Conservation (phyloP, 108 stramenopile species). For the Skeletonema grethae region DNA sequence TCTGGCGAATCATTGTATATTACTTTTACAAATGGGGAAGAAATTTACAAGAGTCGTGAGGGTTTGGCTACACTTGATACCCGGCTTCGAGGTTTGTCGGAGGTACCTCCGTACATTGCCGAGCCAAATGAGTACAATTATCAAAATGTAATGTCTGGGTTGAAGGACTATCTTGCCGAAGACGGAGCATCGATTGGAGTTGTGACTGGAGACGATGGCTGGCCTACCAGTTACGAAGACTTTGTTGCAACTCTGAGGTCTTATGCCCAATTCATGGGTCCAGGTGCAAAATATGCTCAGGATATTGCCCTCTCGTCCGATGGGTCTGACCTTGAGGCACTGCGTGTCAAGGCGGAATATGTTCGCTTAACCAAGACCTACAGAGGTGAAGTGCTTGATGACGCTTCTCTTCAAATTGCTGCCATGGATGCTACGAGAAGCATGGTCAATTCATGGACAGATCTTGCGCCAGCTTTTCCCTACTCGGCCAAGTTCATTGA, state of each 20-base stretch:
- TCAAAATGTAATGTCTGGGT: conserved; percentile 60
- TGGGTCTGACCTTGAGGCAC: conserved; percentile 35
- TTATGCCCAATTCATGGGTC: conserved; percentile 40
- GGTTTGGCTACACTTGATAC: conserved; percentile 46
- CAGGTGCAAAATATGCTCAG: conserved; percentile 49
- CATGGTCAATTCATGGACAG: conserved; percentile 53
- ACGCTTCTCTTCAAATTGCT: conserved; percentile 63
- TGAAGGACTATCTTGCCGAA: conserved; percentile 34
- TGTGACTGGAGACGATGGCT: conserved; percentile 51
- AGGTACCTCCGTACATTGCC: conserved; percentile 65
- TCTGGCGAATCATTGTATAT: conserved; percentile 48
- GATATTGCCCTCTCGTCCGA: conserved; percentile 52
- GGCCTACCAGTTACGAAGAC: conserved; percentile 57
- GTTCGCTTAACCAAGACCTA: conserved; percentile 51
- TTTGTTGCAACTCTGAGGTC: conserved; percentile 41
- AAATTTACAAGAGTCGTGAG: conserved; percentile 53
- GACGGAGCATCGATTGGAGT: conserved; percentile 30
- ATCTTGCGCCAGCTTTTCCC: conserved; percentile 42
- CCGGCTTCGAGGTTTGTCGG: conserved; percentile 45
- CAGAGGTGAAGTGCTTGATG: conserved; percentile 54
- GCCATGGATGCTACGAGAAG: conserved; percentile 67
- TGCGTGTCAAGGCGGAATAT: conserved; percentile 52
- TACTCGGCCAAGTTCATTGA: conserved; percentile 54
- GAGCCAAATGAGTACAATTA: conserved; percentile 53
- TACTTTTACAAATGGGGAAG: conserved; percentile 47